phyloP scores from a whole-genome alignment of 202 grass and related monocot species.

The Setaria italica region DNA sequence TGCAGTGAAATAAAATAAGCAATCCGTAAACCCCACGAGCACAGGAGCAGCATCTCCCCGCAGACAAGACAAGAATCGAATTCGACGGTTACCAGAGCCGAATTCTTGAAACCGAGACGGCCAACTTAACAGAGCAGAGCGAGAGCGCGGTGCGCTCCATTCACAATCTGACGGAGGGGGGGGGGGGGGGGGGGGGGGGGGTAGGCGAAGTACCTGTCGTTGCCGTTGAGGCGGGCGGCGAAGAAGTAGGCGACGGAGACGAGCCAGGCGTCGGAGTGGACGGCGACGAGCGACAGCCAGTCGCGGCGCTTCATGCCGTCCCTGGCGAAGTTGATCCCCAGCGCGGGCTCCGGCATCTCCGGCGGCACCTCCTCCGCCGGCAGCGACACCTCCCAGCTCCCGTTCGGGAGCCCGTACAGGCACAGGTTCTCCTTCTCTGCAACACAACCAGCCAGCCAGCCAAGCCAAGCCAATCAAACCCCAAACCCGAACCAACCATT shows the following conservation, averaged over 20 bases:
- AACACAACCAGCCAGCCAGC: background rate
- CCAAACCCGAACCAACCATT: background rate
- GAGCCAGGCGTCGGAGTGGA: slow-evolving; percentile 84
- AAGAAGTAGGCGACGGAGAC: slow-evolving; percentile 83
- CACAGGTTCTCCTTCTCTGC: slow-evolving; percentile 92
- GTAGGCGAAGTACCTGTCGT: slow-evolving; percentile 63
- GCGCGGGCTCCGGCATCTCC: slow-evolving; percentile 83
- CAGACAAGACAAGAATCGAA: slow-evolving; percentile 25
- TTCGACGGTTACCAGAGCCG: background rate
- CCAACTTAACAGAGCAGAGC: background rate
- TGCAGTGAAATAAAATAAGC: slow-evolving; percentile 42
- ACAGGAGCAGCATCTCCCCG: slow-evolving; percentile 1
- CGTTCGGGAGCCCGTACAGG: slow-evolving; percentile 77
- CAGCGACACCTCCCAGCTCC: slow-evolving; percentile 68
- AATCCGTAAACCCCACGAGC: slow-evolving; percentile 27
- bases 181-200: background rate
- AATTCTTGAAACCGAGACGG: background rate
- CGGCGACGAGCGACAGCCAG: slow-evolving; percentile 88
- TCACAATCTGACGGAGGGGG: background rate
- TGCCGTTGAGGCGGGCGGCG: slow-evolving; percentile 73
- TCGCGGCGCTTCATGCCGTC: slow-evolving; percentile 88
- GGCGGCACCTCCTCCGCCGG: slow-evolving; percentile 91
- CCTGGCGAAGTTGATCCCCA: slow-evolving; percentile 91
- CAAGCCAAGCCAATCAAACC: slow-evolving; percentile 9
- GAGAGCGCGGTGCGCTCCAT: background rate